Evolutionary conservation across 768 basidiomycete genomes (phyloP), one percentile per base, ranked within the genome.

Genomic region (Pulveroboletus sp.): DNA sequence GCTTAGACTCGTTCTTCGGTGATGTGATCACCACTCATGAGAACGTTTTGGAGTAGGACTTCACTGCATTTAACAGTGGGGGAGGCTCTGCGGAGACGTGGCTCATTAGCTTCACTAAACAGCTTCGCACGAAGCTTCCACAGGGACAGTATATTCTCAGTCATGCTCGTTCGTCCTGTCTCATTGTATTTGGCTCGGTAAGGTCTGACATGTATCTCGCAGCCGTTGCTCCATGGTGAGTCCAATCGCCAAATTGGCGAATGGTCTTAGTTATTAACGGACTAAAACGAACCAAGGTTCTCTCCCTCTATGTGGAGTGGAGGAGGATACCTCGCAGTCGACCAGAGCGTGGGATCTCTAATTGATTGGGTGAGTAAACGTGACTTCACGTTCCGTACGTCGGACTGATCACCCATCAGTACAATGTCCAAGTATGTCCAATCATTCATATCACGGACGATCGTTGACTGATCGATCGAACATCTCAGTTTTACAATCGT

Each of bases 301-400:
- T 57, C 58, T 21, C 58, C 61, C 8, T 17, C 0, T 5, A 45
- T 43, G 49, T 63, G 61, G 61, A 39, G 31, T 2, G 61, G 61
- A 32, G 62, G 62, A 45, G 75, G 71, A 37, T 77, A 77, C 56
- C 60, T 76, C n/a, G 62, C 64, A 17, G 60, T 77, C n/a, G 51
- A 62, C 38, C 0, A 35, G 39, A 59, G 59, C 14, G 76, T 76
- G 3, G 76, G 76, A 17, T 69, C 61, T 40, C 45, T 75, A 39
- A 77, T 77, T 47, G 76, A 77, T 48, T 76, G 74, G 74, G 72
- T 74, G 32, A 51, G 61, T 52, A 31, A 33, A 12, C 3, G 5
- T 11, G 3, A 17, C n/a, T 5, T 30, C 5, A 9, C 15, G 2
- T 41, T 8, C 9, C 8, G 0, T 18, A 11, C 14, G 1, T 15